Evolutionary conservation across 768 basidiomycete genomes (phyloP), one percentile per base, ranked within the genome.

Genomic region (Suillus weaverae): DNA sequence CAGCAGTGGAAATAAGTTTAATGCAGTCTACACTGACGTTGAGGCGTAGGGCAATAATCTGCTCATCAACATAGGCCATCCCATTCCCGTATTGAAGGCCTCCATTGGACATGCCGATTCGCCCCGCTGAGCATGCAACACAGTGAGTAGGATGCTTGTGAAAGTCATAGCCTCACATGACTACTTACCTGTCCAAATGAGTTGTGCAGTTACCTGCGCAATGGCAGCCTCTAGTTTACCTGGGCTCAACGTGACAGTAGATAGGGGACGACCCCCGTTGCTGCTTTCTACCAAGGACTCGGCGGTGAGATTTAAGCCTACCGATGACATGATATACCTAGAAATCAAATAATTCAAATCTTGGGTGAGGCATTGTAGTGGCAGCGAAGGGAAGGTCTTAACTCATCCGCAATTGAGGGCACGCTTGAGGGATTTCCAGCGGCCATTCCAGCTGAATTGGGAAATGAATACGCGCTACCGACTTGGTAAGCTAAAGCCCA

Each of bases 301-400:
- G n/a, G n/a, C n/a, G n/a, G n/a, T n/a, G 38, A 60, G 38, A 26
- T 60, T 43, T 30, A 35, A 38, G 22, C 59, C 39, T 5, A 43
- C 20, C 26, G 43, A 41, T 38, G 59, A 26, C 59, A 60, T 60
- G 20, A 60, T 60, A 32, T 60, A 60, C 26, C 60, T n/a, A n/a
- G n/a, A n/a, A n/a, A n/a, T n/a, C n/a, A n/a, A n/a, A n/a, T n/a
- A n/a, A n/a, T n/a, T n/a, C n/a, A n/a, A n/a, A n/a, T n/a, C n/a
- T n/a, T n/a, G n/a, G n/a, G n/a, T n/a, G n/a, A n/a, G 26, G 26
- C 26, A 26, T 26, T 26, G 26, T 26, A 26, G 26, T 26, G 26
- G 26, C 26, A 26, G 26, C 26, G 26, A 26, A 26, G 26, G 26
- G 26, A 26, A 26, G 26, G 26, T 26, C 26, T 26, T 26, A 26